Conservation (phyloP, 2,329 filamentous ascomycete species). For the Acrocalymma vagum region DNA sequence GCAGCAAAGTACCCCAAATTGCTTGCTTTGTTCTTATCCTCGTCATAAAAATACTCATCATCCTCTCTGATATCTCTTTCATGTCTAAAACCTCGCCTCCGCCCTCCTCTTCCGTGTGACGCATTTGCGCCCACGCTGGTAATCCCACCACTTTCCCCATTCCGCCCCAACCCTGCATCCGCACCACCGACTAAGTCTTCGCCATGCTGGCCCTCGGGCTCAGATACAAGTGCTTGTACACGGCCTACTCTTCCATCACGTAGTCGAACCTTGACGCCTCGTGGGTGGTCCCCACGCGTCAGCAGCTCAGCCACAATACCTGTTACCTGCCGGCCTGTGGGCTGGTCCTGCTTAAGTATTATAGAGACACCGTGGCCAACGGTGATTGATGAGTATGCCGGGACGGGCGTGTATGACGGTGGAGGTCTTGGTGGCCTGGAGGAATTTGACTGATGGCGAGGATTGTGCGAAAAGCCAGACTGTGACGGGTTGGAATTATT, state of each 20-base stretch:
- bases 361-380: conserved; percentile 74
- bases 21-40: conserved; percentile 14
- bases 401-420: conserved; percentile 28
- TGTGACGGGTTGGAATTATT: too few species aligned
- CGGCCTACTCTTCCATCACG: conserved; percentile 75
- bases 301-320: conserved; percentile 74
- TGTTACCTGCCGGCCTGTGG: conserved; percentile 74
- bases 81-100: conserved; percentile 23
- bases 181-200: conserved; percentile 35
- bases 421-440: conserved; percentile 10
- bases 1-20: conserved; percentile 28
- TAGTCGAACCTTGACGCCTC: conserved; percentile 81
- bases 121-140: too few species aligned
- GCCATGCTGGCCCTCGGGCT: conserved; percentile 26
- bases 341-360: conserved; percentile 78
- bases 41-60: conserved; percentile 41
- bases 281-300: conserved; percentile 76
- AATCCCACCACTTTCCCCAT: conserved; percentile 27
- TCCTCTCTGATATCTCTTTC: conserved; percentile 39
- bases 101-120: conserved; percentile 10
- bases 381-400: conserved; percentile 49
- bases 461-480: conserved; percentile 39
- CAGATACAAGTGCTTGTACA: conserved; percentile 69
- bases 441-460: conserved; percentile 7
- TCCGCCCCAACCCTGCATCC: conserved; percentile 31